Percentiles rank a stretch among this genome's conserved stretches.
These are phyloP conservation scores for Zanthoxylum bungeanum DNA, from an alignment of 345 rosid genomes.

Conservation along the genomic window DNA sequence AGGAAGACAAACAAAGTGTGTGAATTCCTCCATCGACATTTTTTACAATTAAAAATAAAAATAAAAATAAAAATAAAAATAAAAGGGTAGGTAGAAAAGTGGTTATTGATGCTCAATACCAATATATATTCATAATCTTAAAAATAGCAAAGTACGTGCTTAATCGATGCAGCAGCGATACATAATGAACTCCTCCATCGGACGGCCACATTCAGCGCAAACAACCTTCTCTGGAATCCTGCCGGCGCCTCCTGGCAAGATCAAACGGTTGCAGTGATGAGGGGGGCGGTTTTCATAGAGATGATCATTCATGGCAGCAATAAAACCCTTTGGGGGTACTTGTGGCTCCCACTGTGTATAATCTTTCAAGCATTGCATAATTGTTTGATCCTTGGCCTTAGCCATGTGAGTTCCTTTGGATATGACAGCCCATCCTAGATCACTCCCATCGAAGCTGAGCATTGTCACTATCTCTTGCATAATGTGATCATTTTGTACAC, in stretches of 20 bases:
- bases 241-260: conserved; percentile 42
- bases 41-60: no score
- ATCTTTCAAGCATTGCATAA: conserved; percentile 21
- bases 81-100: no score
- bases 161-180: no score
- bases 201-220: conserved; percentile 52
- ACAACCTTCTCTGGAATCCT: conserved; percentile 44
- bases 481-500: conserved; percentile 39
- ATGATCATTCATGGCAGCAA: conserved; percentile 37
- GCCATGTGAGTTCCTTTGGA: conserved; percentile 31
- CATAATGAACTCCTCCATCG: conserved; percentile 67
- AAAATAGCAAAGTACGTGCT: no score
- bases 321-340: conserved; percentile 22
- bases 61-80: no score
- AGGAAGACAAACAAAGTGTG: no score
- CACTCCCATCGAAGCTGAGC: conserved; percentile 62
- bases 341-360: conserved; percentile 23
- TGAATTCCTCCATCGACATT: no score
- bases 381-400: conserved; percentile 34
- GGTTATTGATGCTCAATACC: no score
- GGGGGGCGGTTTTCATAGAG: conserved; percentile 28
- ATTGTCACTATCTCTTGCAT: conserved; percentile 48
- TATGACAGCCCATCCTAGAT: conserved; percentile 59
- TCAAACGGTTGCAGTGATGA: conserved; percentile 53
- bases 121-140: no score